Evolutionary conservation across 2,329 filamentous ascomycete genomes (phyloP), one percentile per base, ranked within the genome.

Genomic region (Piedraia hortae): DNA sequence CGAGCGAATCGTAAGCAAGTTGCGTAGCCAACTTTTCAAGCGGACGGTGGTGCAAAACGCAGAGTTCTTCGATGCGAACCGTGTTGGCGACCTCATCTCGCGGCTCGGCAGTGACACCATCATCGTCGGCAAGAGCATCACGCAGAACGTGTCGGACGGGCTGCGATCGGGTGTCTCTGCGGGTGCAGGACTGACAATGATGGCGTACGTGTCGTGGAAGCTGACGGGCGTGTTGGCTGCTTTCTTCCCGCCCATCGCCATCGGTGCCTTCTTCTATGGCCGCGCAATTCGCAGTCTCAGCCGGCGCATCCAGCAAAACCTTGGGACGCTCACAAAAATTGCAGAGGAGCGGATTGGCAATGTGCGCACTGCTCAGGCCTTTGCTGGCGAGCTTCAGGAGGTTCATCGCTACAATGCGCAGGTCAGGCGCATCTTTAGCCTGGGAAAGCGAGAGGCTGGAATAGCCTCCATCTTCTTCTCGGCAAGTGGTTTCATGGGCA

Each of bases 71-170:
- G 85, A 97, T 42, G 85, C 85, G 17, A 97, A 97, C 48, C 63
- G 85, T 12, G 80, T 91, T 12, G 85, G 85, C 43, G 85, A 97
- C 42, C 53, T 97, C 34, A 91, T 97, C 38, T 93, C 82, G 16
- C 70, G 88, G 16, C 62, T 97, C 20, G 80, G 82, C 37, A 89
- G 80, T 2, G 88, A 97, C 44, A 91, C 85, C 1, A 77, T 93
- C 39, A 88, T 97, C 38, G 85, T 97, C 24, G 85, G 82, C 41
- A 97, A 97, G 49, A 90, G 78, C 37, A 90, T 97, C 32, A 97
- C 85, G 0, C 82, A 93, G 41, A 97, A 97, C 41, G 53, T 97
- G 21, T 93, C 82, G 4, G 85, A 97, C 46, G 85, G 85, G n/a
- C 57, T 97, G 23, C 62, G 85, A 28, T 71, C 85, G 9, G 50